Evolutionary conservation across 768 basidiomycete species (phyloP).

Genomic region (Pholiota molesta): DNA sequence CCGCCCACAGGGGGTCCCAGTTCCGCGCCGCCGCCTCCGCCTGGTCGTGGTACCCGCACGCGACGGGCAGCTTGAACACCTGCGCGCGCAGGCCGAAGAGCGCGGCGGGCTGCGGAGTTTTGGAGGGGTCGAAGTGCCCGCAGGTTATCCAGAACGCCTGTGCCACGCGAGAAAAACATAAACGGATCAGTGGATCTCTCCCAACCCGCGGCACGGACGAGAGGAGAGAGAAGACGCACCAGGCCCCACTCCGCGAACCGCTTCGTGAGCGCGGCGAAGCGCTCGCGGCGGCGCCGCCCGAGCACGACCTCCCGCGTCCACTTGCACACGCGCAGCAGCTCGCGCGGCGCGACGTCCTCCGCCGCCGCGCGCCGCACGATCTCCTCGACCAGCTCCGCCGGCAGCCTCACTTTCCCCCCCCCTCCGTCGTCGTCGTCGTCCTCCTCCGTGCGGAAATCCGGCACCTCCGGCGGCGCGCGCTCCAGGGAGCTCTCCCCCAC

Average conservation of each 20-base stretch:
- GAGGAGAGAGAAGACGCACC: neutral
- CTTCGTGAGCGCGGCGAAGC: neutral
- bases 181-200: too few relatives aligned
- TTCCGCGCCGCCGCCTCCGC: neutral
- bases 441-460: neutral
- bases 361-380: constrained; percentile 1
- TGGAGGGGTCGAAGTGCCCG: constrained; percentile 11
- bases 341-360: neutral
- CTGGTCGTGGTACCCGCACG: constrained; percentile 1
- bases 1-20: neutral
- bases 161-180: neutral
- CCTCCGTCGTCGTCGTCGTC: too few relatives aligned
- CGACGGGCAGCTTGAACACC: constrained; percentile 8
- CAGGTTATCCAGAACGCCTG: constrained; percentile 15
- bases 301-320: constrained; percentile 11
- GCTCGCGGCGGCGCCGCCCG: neutral
- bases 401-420: too few relatives aligned
- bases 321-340: constrained; percentile 4
- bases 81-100: constrained; percentile 8
- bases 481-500: neutral
- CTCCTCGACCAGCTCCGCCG: constrained; percentile 9
- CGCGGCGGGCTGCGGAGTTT: neutral
- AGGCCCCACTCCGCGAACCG: constrained; percentile 4
- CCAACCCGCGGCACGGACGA: neutral
- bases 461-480: neutral